A percentile compares a stretch with the other conserved stretches of the same genome.
Evolutionary conservation across 2,329 filamentous ascomycete species (phyloP).

Genomic region (Scytalidium lignicola): DNA sequence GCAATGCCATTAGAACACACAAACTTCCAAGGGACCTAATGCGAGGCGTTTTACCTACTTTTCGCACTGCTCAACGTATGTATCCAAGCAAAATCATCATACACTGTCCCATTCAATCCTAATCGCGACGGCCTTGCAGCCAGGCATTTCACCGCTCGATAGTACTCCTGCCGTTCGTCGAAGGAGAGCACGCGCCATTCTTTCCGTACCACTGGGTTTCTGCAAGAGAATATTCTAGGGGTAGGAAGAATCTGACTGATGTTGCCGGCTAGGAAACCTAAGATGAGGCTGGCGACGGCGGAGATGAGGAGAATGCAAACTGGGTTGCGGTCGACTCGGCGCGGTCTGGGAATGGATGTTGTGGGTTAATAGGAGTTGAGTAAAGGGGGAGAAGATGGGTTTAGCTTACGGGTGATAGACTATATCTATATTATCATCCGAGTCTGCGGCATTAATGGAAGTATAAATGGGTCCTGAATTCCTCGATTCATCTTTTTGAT

Average conservation of each 20-base stretch:
- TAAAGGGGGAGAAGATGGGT: too few species aligned
- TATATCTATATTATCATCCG: too few species aligned
- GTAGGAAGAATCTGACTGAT: not conserved
- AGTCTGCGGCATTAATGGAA: too few species aligned
- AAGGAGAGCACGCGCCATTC: constrained; percentile 14
- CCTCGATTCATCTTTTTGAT: too few species aligned
- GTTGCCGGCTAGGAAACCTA: not conserved
- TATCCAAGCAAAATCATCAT: constrained; percentile 29
- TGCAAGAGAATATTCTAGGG: not conserved
- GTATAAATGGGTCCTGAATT: too few species aligned
- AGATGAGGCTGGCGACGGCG: not conserved
- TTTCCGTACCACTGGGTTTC: not conserved
- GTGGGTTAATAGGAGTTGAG: too few species aligned
- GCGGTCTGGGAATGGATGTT: not conserved
- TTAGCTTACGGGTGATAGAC: too few species aligned
- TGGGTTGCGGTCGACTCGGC: not conserved
- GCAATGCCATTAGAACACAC: not conserved
- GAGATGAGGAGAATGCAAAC: not conserved
- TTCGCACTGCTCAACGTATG: constrained; percentile 11
- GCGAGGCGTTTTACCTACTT: not conserved
- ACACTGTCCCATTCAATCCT: constrained; percentile 19
- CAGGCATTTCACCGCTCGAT: constrained; percentile 27
- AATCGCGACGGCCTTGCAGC: constrained; percentile 21
- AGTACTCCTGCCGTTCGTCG: constrained; percentile 15
- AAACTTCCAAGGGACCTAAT: not conserved